phyloP scores from a whole-genome alignment of 2,329 filamentous ascomycete species.

The Curvularia verruculosa region DNA sequence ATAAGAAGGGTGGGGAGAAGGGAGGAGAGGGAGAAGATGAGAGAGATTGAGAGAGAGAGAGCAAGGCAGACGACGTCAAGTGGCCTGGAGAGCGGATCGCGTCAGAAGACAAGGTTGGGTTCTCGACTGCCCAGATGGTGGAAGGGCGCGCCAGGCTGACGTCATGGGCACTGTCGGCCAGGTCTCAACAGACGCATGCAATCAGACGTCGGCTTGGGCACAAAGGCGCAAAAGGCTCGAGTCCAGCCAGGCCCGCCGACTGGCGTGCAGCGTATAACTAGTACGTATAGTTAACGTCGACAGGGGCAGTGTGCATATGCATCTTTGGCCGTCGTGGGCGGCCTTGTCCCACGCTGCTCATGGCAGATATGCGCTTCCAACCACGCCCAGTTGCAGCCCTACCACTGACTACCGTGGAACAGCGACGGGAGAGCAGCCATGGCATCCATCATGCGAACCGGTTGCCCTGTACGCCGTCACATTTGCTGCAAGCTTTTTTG shows the following conservation, averaged over 20 bases:
- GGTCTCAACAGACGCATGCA: slow-evolving; percentile 8
- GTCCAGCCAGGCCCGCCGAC: neutral
- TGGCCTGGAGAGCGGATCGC: slow-evolving; percentile 18
- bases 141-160: slow-evolving; percentile 9
- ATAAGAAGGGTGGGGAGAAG: slow-evolving; percentile 24
- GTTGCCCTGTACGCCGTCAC: slow-evolving; percentile 16
- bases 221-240: neutral
- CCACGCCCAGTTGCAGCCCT: slow-evolving; percentile 17
- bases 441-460: slow-evolving; percentile 23
- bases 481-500: slow-evolving; percentile 13
- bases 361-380: slow-evolving; percentile 3
- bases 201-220: neutral
- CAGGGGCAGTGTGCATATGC: neutral
- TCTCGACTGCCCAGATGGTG: slow-evolving; percentile 16
- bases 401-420: slow-evolving; percentile 8
- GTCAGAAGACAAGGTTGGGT: slow-evolving; percentile 21
- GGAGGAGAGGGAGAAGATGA: slow-evolving; percentile 9
- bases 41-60: neutral
- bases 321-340: neutral
- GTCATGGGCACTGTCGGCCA: slow-evolving; percentile 8
- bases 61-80: slow-evolving; percentile 17
- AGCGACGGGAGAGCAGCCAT: slow-evolving; percentile 12
- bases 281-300: too few species aligned
- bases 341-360: slow-evolving; percentile 5
- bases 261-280: neutral